A percentile compares a stretch with the other conserved stretches of the same genome.
Conservation (phyloP, 768 basidiomycete genomes). For the Naematelia encephala region DNA sequence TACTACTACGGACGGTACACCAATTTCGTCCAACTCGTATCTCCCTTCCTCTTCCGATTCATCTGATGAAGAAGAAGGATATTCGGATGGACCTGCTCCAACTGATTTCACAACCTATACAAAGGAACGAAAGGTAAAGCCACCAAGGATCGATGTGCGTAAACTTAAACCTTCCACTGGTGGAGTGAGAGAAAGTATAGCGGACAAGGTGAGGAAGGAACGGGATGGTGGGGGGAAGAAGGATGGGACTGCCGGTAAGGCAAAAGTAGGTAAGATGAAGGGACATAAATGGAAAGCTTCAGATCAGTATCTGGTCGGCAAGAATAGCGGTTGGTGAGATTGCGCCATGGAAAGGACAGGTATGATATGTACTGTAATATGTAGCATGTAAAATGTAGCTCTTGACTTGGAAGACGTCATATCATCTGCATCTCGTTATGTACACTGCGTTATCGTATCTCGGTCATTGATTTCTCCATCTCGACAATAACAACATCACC, state of each 20-base stretch:
- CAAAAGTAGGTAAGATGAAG: slow-evolving; percentile 42
- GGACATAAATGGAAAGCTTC: slow-evolving; percentile 50
- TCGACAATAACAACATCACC: too few species aligned
- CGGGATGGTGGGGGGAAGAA: slow-evolving; percentile 12
- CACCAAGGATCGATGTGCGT: not conserved
- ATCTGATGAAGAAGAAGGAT: slow-evolving; percentile 11
- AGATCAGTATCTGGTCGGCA: slow-evolving; percentile 36
- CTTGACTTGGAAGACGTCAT: too few species aligned
- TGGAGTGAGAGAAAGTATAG: slow-evolving; percentile 9
- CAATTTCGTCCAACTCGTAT: slow-evolving; percentile 2
- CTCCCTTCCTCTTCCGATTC: too few species aligned
- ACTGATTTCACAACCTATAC: slow-evolving; percentile 38
- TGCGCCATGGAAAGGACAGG: not conserved
- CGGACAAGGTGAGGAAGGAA: slow-evolving; percentile 23
- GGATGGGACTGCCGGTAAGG: slow-evolving; percentile 9
- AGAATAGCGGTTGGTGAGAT: slow-evolving; percentile 7
- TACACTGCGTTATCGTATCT: not conserved
- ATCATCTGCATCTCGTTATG: not conserved
- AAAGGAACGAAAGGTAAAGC: slow-evolving; percentile 12
- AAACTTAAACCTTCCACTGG: not conserved
- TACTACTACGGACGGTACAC: slow-evolving; percentile 1
- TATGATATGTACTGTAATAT: too few species aligned
- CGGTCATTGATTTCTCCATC: not conserved
- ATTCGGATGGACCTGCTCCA: slow-evolving; percentile 28
- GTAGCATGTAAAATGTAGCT: too few species aligned